Percentiles rank a stretch among this genome's conserved stretches.
These are phyloP conservation scores for Thymus mandschuricus DNA, from an alignment of 257 asterid genomes.

Conservation along the genomic window DNA sequence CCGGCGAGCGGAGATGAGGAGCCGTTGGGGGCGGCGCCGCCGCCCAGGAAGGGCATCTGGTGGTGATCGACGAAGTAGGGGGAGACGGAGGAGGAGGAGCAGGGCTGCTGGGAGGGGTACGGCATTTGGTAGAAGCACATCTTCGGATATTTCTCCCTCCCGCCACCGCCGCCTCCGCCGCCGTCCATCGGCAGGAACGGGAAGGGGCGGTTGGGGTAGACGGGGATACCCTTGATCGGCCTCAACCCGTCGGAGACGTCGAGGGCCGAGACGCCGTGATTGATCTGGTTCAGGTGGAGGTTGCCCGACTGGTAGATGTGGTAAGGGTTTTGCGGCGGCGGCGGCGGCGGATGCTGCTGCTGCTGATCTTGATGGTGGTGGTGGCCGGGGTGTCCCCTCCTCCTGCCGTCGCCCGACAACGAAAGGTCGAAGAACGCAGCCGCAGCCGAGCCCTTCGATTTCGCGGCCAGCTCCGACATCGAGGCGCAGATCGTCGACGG, in stretches of 20 bases:
- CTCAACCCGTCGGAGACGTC: conserved; percentile 63
- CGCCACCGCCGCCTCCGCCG: background rate
- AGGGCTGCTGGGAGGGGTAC: background rate
- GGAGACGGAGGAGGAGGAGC: conserved; percentile 24
- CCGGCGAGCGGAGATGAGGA: conserved; percentile 23
- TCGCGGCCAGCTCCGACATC: conserved; percentile 24
- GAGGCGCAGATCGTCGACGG: conserved; percentile 35
- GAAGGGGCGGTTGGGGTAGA: conserved; percentile 64
- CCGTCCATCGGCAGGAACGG: conserved; percentile 44
- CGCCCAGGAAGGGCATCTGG: conserved; percentile 34
- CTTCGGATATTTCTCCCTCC: conserved; percentile 43
- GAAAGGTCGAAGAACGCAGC: conserved; percentile 58
- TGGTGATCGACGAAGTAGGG: conserved; percentile 38
- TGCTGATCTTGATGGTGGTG: background rate
- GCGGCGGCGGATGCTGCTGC: conserved; percentile 29
- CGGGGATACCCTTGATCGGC: conserved; percentile 80
- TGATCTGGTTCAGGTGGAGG: conserved; percentile 43
- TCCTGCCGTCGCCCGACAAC: conserved; percentile 23
- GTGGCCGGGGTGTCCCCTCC: background rate
- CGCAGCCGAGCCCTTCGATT: background rate
- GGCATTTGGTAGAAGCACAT: conserved; percentile 54
- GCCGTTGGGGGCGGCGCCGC: conserved; percentile 23
- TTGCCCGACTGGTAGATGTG: conserved; percentile 27
- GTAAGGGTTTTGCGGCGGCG: conserved; percentile 69
- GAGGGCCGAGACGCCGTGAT: conserved; percentile 46